Evolutionary conservation across 352 stramenopile genomes (phyloP).

Genomic region (Pseudoperonospora humuli): DNA sequence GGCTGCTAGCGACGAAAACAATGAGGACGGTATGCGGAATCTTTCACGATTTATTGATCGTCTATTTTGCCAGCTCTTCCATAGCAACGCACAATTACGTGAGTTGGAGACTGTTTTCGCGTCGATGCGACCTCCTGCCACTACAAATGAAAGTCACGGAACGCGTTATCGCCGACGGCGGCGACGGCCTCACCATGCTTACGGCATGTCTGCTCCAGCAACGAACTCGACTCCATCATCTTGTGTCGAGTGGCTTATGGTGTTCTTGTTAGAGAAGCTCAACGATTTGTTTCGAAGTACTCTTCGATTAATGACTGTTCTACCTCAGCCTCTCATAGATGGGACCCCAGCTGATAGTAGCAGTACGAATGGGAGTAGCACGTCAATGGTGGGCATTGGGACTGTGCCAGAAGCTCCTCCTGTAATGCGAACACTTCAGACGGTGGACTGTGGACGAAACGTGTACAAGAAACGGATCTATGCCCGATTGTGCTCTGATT

Average conservation of each 20-base stretch:
- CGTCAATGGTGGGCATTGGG: conserved; percentile 16
- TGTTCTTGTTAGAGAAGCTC: conserved; percentile 58
- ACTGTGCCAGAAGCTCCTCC: conserved; percentile 13
- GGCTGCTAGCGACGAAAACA: conserved; percentile 54
- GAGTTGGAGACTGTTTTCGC: conserved; percentile 52
- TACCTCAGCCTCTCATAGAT: conserved; percentile 18
- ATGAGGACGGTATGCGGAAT: conserved; percentile 67
- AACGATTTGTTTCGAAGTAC: conserved; percentile 55
- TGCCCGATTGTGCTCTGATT: conserved; percentile 67
- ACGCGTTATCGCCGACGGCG: conserved; percentile 4
- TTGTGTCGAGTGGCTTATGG: conserved; percentile 58
- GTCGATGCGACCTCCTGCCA: conserved; percentile 16
- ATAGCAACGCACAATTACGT: conserved; percentile 66
- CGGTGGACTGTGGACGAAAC: conserved; percentile 55
- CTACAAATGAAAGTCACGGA: conserved; percentile 4
- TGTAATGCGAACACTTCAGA: conserved; percentile 35
- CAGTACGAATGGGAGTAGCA: conserved; percentile 12
- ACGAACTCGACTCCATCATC: conserved; percentile 24
- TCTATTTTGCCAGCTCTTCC: conserved; percentile 80
- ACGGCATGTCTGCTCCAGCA: conserved; percentile 4
- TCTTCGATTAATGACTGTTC: conserved; percentile 47
- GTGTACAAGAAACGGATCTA: conserved; percentile 79
- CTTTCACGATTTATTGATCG: conserved; percentile 77
- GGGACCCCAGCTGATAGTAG: conserved; percentile 1
- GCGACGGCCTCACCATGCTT: conserved; percentile 3